Conservation (phyloP, 768 basidiomycete species). For the Tylopilus cervinicoccineus region DNA sequence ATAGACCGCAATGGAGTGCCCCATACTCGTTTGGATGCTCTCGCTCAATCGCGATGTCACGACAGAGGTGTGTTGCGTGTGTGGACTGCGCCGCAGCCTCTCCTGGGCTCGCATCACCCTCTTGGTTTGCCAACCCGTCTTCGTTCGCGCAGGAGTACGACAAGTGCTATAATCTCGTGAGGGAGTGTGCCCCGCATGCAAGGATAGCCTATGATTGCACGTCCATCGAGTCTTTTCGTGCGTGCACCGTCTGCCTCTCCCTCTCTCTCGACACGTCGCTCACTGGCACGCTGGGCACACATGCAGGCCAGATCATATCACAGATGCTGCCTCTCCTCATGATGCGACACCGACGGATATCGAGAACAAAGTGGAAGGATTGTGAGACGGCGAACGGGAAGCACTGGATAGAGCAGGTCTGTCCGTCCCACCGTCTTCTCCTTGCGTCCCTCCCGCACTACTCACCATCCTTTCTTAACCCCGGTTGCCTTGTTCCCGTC, state of each 20-base stretch:
- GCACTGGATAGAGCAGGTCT: conserved; percentile 79
- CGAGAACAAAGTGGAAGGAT: conserved; percentile 71
- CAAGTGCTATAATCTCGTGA: conserved; percentile 55
- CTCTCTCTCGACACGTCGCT: background rate
- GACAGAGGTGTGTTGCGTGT: conserved; percentile 41
- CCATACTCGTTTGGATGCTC: conserved; percentile 78
- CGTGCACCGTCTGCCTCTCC: conserved; percentile 26
- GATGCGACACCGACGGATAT: conserved; percentile 82
- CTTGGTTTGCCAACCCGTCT: background rate
- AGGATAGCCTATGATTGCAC: conserved; percentile 50
- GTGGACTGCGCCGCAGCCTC: background rate
- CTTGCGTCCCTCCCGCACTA: background rate
- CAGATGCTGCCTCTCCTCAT: conserved; percentile 76
- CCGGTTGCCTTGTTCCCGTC: background rate
- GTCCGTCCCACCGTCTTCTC: conserved; percentile 11
- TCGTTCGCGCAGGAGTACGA: conserved; percentile 61
- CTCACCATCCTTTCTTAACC: background rate
- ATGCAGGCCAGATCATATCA: conserved; percentile 63
- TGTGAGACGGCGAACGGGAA: conserved; percentile 58
- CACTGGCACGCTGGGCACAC: background rate
- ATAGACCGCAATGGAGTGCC: conserved; percentile 44
- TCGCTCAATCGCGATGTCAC: conserved; percentile 72
- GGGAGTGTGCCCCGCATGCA: conserved; percentile 56
- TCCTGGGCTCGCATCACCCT: background rate
- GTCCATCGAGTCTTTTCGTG: conserved; percentile 65